phyloP scores from a whole-genome alignment of 352 stramenopile genomes.

The Phytophthora meadii region DNA sequence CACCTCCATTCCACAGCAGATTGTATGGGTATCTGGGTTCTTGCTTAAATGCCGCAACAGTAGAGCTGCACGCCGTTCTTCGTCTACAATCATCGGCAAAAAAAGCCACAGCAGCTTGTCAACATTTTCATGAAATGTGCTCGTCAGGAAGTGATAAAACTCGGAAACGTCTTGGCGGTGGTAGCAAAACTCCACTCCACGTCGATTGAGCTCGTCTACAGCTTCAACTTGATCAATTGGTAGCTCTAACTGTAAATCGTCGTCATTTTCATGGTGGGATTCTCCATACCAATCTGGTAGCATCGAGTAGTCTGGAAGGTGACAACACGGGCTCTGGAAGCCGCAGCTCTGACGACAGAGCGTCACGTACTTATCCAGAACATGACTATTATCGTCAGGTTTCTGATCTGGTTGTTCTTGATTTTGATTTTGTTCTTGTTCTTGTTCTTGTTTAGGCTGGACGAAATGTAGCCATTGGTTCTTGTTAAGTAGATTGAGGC shows the following conservation, averaged over 20 bases:
- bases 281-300: constrained; percentile 28
- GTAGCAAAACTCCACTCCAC: constrained; percentile 47
- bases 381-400: constrained; percentile 45
- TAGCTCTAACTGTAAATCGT: constrained; percentile 15
- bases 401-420: constrained; percentile 8
- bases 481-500: constrained; percentile 59
- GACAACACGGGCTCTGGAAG: constrained; percentile 69
- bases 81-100: constrained; percentile 51
- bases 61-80: constrained; percentile 62
- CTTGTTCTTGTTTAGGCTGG: constrained; percentile 18
- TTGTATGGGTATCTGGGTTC: constrained; percentile 54
- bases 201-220: constrained; percentile 27
- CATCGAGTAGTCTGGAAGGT: constrained; percentile 67
- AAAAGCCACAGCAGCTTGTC: constrained; percentile 41
- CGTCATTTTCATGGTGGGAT: constrained; percentile 9
- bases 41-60: constrained; percentile 53
- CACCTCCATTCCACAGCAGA: constrained; percentile 48
- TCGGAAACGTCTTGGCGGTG: constrained; percentile 35
- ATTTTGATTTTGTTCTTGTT: constrained; percentile 1
- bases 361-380: constrained; percentile 66
- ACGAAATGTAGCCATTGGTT: constrained; percentile 54
- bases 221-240: constrained; percentile 25
- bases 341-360: constrained; percentile 66
- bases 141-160: constrained; percentile 49
- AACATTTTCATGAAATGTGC: constrained; percentile 25